These are phyloP conservation scores for Penicillium fuscoglaucum DNA, from an alignment of 2,329 filamentous ascomycete genomes.

Conservation along the genomic window DNA sequence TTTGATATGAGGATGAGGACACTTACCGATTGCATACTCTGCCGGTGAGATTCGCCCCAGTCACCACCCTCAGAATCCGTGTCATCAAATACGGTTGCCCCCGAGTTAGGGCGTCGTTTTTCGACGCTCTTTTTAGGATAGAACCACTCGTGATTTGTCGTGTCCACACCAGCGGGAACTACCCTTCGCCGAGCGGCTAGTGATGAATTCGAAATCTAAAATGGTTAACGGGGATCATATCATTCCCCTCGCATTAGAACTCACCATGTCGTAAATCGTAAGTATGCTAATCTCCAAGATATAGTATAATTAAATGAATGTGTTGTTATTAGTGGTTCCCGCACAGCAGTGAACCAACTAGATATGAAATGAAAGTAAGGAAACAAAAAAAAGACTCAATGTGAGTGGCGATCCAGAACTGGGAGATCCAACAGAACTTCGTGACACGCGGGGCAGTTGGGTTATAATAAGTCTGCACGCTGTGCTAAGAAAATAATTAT, in stretches of 20 bases:
- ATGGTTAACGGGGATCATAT: background rate
- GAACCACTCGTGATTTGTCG: slow-evolving; percentile 16
- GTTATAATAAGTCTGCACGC: background rate
- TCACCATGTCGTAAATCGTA: background rate
- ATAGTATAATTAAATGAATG: background rate
- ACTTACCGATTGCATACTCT: slow-evolving; percentile 41
- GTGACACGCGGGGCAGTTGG: slow-evolving; percentile 3
- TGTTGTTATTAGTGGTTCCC: background rate
- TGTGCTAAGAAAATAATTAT: background rate
- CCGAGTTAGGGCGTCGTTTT: slow-evolving; percentile 32
- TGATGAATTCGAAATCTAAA: slow-evolving; percentile 11
- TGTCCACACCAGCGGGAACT: slow-evolving; percentile 18
- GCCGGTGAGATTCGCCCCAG: slow-evolving; percentile 54
- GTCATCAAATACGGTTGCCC: slow-evolving; percentile 38
- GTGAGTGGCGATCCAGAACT: background rate
- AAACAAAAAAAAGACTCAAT: background rate
- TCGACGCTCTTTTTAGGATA: slow-evolving; percentile 16
- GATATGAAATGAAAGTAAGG: background rate
- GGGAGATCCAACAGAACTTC: background rate
- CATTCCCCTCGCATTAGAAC: background rate
- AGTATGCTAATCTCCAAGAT: background rate
- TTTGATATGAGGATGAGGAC: background rate
- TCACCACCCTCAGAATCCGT: slow-evolving; percentile 49
- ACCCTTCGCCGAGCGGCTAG: slow-evolving; percentile 20
- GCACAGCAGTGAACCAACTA: slow-evolving; percentile 4